Evolutionary conservation across 2,329 filamentous ascomycete genomes (phyloP).

Genomic region (Claviceps spartinae): DNA sequence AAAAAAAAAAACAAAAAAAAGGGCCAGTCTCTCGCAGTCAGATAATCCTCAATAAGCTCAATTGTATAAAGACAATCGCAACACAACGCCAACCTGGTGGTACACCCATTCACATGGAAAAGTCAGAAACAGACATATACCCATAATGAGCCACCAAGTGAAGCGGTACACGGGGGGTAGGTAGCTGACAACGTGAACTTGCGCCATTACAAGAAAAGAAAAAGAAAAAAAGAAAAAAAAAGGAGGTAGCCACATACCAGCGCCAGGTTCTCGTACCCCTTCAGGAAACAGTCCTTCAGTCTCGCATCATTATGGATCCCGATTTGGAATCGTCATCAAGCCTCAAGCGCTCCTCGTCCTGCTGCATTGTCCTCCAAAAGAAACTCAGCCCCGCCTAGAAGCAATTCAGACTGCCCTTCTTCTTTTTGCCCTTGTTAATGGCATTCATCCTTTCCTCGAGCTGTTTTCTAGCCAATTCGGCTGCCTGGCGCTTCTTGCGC

Average conservation of each 20-base stretch:
- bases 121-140: too few species aligned
- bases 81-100: background rate
- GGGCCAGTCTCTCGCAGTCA: background rate
- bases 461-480: conserved; percentile 76
- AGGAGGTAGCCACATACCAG: background rate
- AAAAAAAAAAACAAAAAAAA: too few species aligned
- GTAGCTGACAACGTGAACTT: too few species aligned
- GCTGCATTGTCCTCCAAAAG: conserved; percentile 6
- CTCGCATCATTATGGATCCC: background rate
- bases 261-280: background rate
- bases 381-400: conserved; percentile 46
- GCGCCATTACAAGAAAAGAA: background rate
- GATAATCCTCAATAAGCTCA: background rate
- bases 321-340: background rate
- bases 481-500: conserved; percentile 78
- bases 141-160: too few species aligned
- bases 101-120: background rate
- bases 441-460: conserved; percentile 92
- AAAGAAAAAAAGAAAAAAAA: background rate
- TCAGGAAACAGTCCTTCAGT: too few species aligned
- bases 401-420: conserved; percentile 93
- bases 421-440: conserved; percentile 79
- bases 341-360: background rate
- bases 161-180: too few species aligned
- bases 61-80: background rate